Percentiles rank a stretch among this genome's conserved stretches.
phyloP scores from a whole-genome alignment of 495 filamentous ascomycete genomes.

The Rhypophila decipiens region DNA sequence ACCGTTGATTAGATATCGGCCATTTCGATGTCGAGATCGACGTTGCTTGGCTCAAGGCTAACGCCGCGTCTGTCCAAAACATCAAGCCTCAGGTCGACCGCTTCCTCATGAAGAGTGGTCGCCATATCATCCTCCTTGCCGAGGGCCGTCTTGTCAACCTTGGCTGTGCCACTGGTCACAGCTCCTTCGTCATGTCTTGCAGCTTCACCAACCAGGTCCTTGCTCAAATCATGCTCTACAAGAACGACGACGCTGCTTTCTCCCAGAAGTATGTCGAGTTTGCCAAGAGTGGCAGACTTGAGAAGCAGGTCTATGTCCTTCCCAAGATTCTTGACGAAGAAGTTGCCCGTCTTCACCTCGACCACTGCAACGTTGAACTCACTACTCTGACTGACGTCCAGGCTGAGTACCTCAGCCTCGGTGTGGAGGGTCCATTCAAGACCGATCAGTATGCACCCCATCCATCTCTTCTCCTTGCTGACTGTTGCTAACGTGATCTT shows the following conservation, averaged over 20 bases:
- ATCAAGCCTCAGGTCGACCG: slow-evolving; percentile 99
- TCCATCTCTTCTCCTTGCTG: background rate
- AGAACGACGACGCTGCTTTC: slow-evolving; percentile 81
- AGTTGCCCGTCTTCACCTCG: slow-evolving; percentile 87
- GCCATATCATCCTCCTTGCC: slow-evolving; percentile 95
- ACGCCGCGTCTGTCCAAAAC: slow-evolving; percentile 82
- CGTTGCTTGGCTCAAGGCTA: slow-evolving; percentile 98
- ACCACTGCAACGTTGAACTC: slow-evolving; percentile 92
- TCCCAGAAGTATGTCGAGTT: slow-evolving; percentile 93
- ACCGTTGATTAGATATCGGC: slow-evolving; percentile 69
- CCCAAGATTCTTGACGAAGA: slow-evolving; percentile 99
- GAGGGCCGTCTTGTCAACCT: slow-evolving; percentile 99
- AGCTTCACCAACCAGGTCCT: slow-evolving; percentile 99
- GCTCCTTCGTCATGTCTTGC: slow-evolving; percentile 99
- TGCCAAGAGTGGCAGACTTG: slow-evolving; percentile 80
- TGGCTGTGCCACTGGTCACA: slow-evolving; percentile 97
- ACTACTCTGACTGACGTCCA: slow-evolving; percentile 76
- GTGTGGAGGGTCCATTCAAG: slow-evolving; percentile 88
- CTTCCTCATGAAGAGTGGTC: slow-evolving; percentile 87
- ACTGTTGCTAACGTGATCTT: slow-evolving; percentile 26
- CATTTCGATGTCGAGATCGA: slow-evolving; percentile 99
- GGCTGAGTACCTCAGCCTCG: slow-evolving; percentile 87
- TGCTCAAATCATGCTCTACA: slow-evolving; percentile 97
- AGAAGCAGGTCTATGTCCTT: slow-evolving; percentile 88
- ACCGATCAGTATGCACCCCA: slow-evolving; percentile 56